Conservation (phyloP, 1,284 basidiomycete genomes). For the Athelia sp. region DNA sequence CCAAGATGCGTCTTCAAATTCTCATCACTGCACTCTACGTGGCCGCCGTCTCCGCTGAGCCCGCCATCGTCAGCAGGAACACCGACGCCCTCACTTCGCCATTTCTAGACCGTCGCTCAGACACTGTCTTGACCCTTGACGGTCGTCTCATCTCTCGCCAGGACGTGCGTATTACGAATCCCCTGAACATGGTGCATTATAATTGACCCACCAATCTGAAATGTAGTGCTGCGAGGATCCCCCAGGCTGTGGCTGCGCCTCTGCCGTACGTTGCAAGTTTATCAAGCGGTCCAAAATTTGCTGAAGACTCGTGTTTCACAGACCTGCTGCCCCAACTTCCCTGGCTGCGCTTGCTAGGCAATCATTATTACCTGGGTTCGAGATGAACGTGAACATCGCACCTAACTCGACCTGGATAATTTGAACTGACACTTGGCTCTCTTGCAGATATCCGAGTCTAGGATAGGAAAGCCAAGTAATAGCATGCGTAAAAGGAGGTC, state of each 20-base stretch:
- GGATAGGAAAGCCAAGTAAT: too few relatives aligned
- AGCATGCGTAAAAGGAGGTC: too few relatives aligned
- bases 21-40: neutral
- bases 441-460: too few relatives aligned
- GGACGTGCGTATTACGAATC: conserved; percentile 1
- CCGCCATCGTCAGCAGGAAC: neutral
- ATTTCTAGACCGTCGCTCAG: neutral
- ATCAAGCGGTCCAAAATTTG: neutral
- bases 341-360: neutral
- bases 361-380: too few relatives aligned
- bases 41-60: neutral
- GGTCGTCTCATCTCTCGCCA: conserved; percentile 1
- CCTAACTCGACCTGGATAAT: too few relatives aligned
- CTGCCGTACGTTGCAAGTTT: neutral
- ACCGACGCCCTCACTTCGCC: neutral
- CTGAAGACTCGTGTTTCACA: neutral
- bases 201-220: too few relatives aligned
- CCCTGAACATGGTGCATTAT: too few relatives aligned
- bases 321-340: neutral
- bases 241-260: neutral
- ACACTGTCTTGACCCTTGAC: neutral
- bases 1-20: conserved; percentile 1
- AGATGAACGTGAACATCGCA: too few relatives aligned
- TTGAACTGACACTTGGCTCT: too few relatives aligned
- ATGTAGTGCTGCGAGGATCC: neutral